Evolutionary conservation across 441 rosid species (phyloP).

Genomic region (Arabidopsis hybrid): DNA sequence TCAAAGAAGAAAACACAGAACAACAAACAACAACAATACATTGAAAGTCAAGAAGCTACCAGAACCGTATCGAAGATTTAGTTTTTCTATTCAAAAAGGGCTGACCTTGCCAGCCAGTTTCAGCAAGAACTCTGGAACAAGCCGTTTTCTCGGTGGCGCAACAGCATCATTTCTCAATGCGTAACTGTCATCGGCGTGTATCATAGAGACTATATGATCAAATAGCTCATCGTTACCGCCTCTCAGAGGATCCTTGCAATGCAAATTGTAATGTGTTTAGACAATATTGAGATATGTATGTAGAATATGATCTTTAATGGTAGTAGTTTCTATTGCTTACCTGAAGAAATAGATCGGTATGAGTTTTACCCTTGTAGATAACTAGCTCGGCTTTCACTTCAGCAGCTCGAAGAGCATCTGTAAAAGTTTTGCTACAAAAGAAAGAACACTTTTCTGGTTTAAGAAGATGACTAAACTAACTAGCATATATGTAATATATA

Average conservation of each 20-base stretch:
- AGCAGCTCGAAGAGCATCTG: constrained; percentile 53
- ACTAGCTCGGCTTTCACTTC: constrained; percentile 58
- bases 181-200: constrained; percentile 69
- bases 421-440: constrained; percentile 59
- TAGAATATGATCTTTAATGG: no score
- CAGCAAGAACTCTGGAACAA: constrained; percentile 79
- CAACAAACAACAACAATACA: constrained; percentile 23
- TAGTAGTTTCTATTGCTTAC: constrained; percentile 44
- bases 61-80: not conserved
- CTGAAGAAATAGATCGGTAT: constrained; percentile 79
- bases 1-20: constrained; percentile 1
- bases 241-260: constrained; percentile 89
- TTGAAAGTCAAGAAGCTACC: not conserved
- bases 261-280: constrained; percentile 7
- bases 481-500: no score
- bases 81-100: constrained; percentile 60
- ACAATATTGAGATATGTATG: constrained; percentile 17
- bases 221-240: constrained; percentile 89
- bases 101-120: constrained; percentile 71
- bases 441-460: constrained; percentile 2
- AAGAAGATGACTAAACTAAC: not conserved
- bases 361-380: constrained; percentile 66
- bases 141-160: constrained; percentile 79
- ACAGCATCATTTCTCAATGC: constrained; percentile 68
- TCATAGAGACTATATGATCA: constrained; percentile 64